A percentile compares a stretch with the other conserved stretches of the same genome.
Evolutionary conservation across 345 rosid species (phyloP).

Genomic region (Draba incana): DNA sequence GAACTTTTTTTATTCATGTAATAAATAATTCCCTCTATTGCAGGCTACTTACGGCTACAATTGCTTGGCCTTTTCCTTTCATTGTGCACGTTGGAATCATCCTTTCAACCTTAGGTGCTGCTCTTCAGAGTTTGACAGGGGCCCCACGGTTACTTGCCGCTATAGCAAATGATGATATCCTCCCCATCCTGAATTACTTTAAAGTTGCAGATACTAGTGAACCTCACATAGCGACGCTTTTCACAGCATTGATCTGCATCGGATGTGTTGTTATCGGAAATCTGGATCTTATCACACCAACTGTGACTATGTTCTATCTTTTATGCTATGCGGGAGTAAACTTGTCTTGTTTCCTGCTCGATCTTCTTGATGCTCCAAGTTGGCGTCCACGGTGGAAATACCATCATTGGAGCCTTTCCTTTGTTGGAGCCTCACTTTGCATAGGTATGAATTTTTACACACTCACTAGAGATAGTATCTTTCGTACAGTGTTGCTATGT

Average conservation of each 20-base stretch:
- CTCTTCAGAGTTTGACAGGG: constrained; percentile 97
- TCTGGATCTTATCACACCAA: constrained; percentile 96
- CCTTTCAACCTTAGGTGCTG: constrained; percentile 98
- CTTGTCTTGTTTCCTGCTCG: constrained; percentile 98
- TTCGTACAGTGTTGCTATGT: constrained; percentile 10
- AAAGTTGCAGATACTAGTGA: constrained; percentile 87
- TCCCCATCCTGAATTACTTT: constrained; percentile 95
- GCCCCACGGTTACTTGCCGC: constrained; percentile 99
- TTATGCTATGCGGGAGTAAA: constrained; percentile 96
- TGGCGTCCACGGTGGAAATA: constrained; percentile 99
- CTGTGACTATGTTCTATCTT: constrained; percentile 96
- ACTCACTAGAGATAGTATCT: background rate
- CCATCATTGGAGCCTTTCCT: constrained; percentile 98
- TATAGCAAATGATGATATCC: constrained; percentile 98
- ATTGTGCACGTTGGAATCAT: constrained; percentile 87
- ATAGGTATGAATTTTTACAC: constrained; percentile 57
- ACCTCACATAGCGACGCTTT: constrained; percentile 88
- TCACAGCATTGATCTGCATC: constrained; percentile 83
- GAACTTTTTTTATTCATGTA: background rate
- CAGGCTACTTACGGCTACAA: constrained; percentile 90
- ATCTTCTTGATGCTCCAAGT: constrained; percentile 99
- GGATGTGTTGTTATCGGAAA: constrained; percentile 96
- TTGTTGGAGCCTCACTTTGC: constrained; percentile 89
- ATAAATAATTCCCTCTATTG: constrained; percentile 31
- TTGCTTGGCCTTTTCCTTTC: constrained; percentile 96